Base-by-base conservation (phyloP, 2,329 filamentous ascomycete species). In the Monilinia vaccinii-corymbosi region DNA sequence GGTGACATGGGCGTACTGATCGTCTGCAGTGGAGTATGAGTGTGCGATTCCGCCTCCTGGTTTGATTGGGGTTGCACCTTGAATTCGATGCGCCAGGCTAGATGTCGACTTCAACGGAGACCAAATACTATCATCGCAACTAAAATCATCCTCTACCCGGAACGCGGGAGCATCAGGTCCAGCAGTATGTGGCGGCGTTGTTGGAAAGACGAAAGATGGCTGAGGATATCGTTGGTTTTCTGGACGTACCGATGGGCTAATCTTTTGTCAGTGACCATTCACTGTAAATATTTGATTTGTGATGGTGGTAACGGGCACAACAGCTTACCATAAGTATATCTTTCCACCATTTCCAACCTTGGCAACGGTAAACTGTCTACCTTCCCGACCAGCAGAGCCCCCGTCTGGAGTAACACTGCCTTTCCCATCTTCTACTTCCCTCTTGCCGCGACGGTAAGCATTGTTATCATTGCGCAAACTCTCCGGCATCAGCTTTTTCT, bases 301-400 rank as follows among this genome's bases (percentile, higher is more conserved):
- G 47, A 40, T 47, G 57, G 23, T 53, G 57, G 57, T 53, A 55
- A 55, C 57, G 40, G 47, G 46, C 25, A 53, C 50, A 42, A 42
- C 7, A 13, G n/a, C 25, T 6, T 48, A 46, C 56, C 38, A 40
- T 61, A 93, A 72, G 73, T 91, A 93, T 73, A 93, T 89, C 71
- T 86, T 85, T 44, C 89, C 89, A 74, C 91, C 91, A 71, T 91
- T 89, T 28, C 88, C 88, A 62, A 93, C 88, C 72, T 91, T 92
- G 55, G 86, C 84, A 58, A 93, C 89, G 2, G 87, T 85, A 71
- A 93, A 92, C 69, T 71, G 70, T 45, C 71, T 64, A 18, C 71
- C 71, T 66, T 71, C 71, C 61, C 70, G 64, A 38, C 82, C 80
- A 58, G 78, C 81, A 50, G 84, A 82, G 60, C 78, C 75, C 61